Conservation (phyloP, 2,329 filamentous ascomycete genomes). For the Penicillium sp. region DNA sequence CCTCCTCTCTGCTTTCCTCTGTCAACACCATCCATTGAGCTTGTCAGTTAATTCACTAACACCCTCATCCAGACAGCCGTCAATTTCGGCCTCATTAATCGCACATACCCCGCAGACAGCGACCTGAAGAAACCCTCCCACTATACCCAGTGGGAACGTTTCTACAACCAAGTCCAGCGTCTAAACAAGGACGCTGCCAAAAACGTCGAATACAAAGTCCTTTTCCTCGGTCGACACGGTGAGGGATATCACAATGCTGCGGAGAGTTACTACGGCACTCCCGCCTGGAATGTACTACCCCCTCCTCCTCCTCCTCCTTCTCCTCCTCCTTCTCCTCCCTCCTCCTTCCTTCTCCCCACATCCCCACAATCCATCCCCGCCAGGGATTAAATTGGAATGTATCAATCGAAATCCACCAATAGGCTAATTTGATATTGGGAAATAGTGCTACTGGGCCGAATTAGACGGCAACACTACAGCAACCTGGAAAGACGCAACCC, state of each 20-base stretch:
- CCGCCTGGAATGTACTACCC: conserved; percentile 60
- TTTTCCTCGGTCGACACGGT: conserved; percentile 64
- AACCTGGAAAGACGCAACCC: conserved; percentile 61
- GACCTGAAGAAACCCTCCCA: conserved; percentile 23
- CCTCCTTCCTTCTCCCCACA: no score
- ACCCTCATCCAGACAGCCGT: conserved; percentile 35
- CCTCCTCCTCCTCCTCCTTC: neutral
- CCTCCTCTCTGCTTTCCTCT: neutral
- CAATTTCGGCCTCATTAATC: conserved; percentile 56
- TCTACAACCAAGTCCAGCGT: conserved; percentile 52
- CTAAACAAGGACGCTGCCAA: conserved; percentile 49
- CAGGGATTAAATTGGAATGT: no score
- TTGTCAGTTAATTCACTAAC: no score
- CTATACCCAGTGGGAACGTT: conserved; percentile 61
- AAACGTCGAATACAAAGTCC: conserved; percentile 57
- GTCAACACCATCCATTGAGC: neutral
- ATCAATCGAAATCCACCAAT: neutral
- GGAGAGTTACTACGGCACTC: conserved; percentile 61
- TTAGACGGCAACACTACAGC: conserved; percentile 59
- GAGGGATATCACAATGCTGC: conserved; percentile 66
- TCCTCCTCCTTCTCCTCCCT: no score
- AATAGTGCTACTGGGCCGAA: conserved; percentile 61
- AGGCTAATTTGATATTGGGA: no score
- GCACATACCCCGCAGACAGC: conserved; percentile 48
- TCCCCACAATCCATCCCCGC: no score